Percentiles rank a stretch among this genome's conserved stretches.
Evolutionary conservation across 257 asterid genomes (phyloP).

Genomic region (Primulina eburnea): DNA sequence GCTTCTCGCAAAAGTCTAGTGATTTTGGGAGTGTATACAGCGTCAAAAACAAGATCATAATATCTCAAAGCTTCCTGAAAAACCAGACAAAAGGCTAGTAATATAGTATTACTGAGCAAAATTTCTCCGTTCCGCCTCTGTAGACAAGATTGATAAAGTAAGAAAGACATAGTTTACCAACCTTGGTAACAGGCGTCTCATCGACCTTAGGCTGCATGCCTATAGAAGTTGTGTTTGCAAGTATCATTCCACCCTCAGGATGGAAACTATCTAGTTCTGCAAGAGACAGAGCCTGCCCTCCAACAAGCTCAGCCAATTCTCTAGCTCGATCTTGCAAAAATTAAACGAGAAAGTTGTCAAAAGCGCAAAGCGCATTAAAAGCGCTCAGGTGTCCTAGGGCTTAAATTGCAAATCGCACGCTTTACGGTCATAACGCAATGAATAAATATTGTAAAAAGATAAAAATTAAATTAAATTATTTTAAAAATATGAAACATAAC

Average conservation of each 20-base stretch:
- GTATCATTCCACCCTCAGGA: conserved; percentile 90
- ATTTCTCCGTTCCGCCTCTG: neutral
- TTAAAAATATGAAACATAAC: too few species aligned
- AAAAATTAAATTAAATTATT: too few species aligned
- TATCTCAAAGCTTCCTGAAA: conserved; percentile 70
- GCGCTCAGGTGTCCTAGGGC: too few species aligned
- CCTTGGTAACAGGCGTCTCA: conserved; percentile 89
- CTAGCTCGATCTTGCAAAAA: conserved; percentile 67
- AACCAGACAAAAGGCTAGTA: neutral
- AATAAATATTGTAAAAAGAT: too few species aligned
- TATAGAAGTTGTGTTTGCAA: conserved; percentile 90
- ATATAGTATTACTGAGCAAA: neutral
- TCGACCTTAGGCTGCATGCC: conserved; percentile 98
- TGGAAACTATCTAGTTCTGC: conserved; percentile 61
- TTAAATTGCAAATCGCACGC: too few species aligned
- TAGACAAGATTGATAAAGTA: neutral
- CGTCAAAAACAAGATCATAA: conserved; percentile 83
- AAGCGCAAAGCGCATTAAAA: too few species aligned
- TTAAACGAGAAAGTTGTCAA: neutral
- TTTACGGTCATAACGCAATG: too few species aligned
- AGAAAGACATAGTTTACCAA: conserved; percentile 27
- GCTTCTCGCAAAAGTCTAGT: conserved; percentile 80
- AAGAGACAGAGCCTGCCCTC: conserved; percentile 79
- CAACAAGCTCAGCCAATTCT: conserved; percentile 72
- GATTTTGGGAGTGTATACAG: conserved; percentile 86